A percentile compares a stretch with the other conserved stretches of the same genome.
phyloP scores from a whole-genome alignment of 1,284 basidiomycete genomes.

The Cryptococcus jaspeensis region DNA sequence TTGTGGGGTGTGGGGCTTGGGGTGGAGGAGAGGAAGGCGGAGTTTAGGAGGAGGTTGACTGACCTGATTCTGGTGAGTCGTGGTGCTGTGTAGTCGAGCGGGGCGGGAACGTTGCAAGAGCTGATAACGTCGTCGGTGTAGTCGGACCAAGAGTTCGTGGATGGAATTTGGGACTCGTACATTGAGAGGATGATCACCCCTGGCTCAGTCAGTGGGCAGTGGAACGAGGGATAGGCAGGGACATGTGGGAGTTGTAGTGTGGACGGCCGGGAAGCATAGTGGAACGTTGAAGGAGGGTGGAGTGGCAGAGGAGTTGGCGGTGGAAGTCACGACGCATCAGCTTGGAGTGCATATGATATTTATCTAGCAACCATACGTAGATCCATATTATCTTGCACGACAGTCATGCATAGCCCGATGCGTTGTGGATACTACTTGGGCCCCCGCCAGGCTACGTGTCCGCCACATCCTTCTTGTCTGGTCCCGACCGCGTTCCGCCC shows the following conservation, averaged over 20 bases:
- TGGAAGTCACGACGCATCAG: background rate
- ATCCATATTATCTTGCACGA: no score
- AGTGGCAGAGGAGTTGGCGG: background rate
- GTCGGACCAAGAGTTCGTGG: constrained; percentile 22
- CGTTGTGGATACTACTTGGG: no score
- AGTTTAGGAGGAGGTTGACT: constrained; percentile 16
- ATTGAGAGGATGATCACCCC: constrained; percentile 12
- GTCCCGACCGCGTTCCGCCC: no score
- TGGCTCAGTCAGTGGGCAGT: constrained; percentile 4
- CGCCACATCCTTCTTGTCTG: background rate
- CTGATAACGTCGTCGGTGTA: background rate
- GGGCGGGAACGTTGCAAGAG: background rate
- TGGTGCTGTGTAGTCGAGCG: background rate
- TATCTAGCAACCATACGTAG: no score
- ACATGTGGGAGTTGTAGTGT: background rate
- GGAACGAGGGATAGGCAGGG: background rate
- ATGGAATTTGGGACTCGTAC: constrained; percentile 20
- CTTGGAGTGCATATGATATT: no score
- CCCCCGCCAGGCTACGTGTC: no score
- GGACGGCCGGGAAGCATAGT: no score
- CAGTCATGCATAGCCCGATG: no score
- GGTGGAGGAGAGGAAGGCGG: constrained; percentile 12
- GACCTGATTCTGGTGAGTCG: constrained; percentile 22
- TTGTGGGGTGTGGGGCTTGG: constrained; percentile 8
- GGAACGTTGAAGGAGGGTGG: background rate